Percentiles rank a stretch among this genome's conserved stretches.
Conservation (phyloP, 371 early-diverging fungal genomes). For the Apophysomyces ossiformis region DNA sequence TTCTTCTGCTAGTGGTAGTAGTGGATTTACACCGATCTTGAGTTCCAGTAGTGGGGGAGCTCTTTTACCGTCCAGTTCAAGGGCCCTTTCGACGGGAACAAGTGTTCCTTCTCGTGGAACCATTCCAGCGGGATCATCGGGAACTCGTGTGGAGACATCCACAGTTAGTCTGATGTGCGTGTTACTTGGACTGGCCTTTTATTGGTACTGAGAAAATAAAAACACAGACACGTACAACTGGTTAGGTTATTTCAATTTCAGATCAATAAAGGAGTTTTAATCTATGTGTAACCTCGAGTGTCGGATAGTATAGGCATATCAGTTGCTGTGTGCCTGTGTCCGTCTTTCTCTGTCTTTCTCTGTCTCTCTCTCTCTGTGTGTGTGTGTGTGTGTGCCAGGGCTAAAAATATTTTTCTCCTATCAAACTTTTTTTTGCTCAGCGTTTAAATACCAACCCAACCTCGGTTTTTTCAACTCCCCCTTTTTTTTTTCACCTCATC, state of each 20-base stretch:
- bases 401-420: conserved; percentile 5
- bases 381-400: not conserved
- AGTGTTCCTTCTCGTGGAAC: not conserved
- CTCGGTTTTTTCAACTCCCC: not conserved
- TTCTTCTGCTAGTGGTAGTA: too few relatives aligned
- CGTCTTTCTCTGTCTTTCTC: too few relatives aligned
- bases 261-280: conserved; percentile 7
- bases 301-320: too few relatives aligned
- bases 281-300: conserved; percentile 1
- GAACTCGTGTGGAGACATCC: conserved; percentile 1
- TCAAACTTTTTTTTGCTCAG: not conserved
- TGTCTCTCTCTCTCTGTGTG: too few relatives aligned
- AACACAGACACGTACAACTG: not conserved
- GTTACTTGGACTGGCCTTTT: not conserved
- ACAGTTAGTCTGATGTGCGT: not conserved
- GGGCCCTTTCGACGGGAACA: not conserved
- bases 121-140: not conserved
- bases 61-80: not conserved
- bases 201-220: not conserved
- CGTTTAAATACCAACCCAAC: conserved; percentile 1
- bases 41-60: not conserved
- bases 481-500: not conserved
- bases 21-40: not conserved
- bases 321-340: too few relatives aligned
- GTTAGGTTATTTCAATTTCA: not conserved